Conservation (phyloP, 75 land plant species). For the Picea glauca region DNA sequence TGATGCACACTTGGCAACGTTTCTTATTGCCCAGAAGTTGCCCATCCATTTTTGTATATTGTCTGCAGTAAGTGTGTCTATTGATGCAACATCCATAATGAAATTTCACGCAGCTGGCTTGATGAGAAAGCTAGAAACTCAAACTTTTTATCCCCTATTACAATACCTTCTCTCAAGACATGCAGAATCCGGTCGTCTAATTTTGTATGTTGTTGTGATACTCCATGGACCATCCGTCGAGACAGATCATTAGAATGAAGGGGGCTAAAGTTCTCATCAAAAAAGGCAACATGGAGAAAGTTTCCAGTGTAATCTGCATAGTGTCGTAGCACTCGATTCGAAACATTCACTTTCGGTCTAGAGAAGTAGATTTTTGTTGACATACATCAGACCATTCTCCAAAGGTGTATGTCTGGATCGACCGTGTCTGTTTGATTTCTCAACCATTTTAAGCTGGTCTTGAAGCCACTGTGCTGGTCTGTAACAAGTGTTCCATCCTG, state of each 20-base stretch:
- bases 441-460: constrained; percentile 17
- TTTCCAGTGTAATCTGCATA: constrained; percentile 41
- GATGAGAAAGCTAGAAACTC: constrained; percentile 93
- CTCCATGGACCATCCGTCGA: constrained; percentile 16
- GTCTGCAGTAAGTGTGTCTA: constrained; percentile 37
- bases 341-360: constrained; percentile 81
- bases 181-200: constrained; percentile 48
- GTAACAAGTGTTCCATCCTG: constrained; percentile 42
- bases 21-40: constrained; percentile 82
- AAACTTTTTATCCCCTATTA: constrained; percentile 62
- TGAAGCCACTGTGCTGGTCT: constrained; percentile 39
- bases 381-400: constrained; percentile 48
- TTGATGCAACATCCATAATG: constrained; percentile 89
- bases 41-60: constrained; percentile 86
- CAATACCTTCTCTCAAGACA: constrained; percentile 51
- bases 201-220: constrained; percentile 33
- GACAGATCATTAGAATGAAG: constrained; percentile 39
- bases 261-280: constrained; percentile 66
- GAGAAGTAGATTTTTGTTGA: constrained; percentile 70
- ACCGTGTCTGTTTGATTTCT: background rate
- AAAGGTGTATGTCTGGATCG: constrained; percentile 9
- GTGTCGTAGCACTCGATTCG: constrained; percentile 68
- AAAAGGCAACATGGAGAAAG: constrained; percentile 80
- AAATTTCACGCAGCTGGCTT: constrained; percentile 83
- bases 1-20: constrained; percentile 93